These are phyloP conservation scores for Solanum ahanhuiri DNA, from an alignment of 257 asterid species.

Conservation along the genomic window DNA sequence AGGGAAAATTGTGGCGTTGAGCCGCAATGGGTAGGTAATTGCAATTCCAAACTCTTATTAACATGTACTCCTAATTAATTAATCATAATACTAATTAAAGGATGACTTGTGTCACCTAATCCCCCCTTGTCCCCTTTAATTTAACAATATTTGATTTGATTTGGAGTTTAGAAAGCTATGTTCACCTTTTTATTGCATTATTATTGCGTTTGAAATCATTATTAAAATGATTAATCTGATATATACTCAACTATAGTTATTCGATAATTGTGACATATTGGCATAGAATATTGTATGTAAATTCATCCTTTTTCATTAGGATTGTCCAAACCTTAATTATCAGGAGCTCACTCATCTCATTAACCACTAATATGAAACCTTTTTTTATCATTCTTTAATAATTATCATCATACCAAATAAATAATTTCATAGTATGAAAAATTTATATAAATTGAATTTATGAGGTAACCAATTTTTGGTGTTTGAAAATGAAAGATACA, in stretches of 20 bases:
- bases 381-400: no score
- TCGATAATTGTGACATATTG: neutral
- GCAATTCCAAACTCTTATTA: neutral
- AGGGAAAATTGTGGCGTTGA: neutral
- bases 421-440: neutral
- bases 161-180: neutral
- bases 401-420: neutral
- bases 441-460: neutral
- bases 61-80: neutral
- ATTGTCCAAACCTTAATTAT: no score
- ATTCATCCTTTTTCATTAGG: no score
- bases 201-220: neutral
- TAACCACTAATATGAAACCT: no score
- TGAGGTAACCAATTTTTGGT: neutral
- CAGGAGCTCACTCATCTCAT: no score
- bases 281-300: neutral
- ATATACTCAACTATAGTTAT: neutral
- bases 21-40: neutral
- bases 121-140: neutral
- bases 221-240: neutral
- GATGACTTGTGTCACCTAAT: neutral
- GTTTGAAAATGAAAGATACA: neutral
- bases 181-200: neutral
- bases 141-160: neutral
- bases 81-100: neutral